Conservation (phyloP, 2,329 filamentous ascomycete genomes). For the Fusarium decemcellulare region DNA sequence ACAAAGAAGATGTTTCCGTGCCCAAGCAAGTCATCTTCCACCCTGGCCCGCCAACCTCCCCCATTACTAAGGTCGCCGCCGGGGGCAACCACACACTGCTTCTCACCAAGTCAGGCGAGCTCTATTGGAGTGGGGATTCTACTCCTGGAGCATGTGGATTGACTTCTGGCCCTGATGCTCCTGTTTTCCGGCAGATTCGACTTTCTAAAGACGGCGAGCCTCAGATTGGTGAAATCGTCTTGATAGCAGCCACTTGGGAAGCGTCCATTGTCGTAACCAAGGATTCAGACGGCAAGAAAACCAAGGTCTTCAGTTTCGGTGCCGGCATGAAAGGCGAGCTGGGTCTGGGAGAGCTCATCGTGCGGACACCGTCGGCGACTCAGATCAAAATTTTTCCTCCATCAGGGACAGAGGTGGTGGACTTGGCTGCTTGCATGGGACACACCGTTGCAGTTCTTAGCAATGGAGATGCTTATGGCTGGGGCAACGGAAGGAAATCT, state of each 20-base stretch:
- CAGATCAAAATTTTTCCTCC: constrained; percentile 76
- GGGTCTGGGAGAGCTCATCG: constrained; percentile 70
- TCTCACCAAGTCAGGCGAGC: constrained; percentile 68
- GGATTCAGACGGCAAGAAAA: constrained; percentile 59
- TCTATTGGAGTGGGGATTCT: constrained; percentile 77
- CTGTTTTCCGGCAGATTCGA: constrained; percentile 57
- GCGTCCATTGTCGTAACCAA: constrained; percentile 73
- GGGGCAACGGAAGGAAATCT: constrained; percentile 89
- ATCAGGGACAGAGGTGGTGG: constrained; percentile 66
- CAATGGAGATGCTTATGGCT: constrained; percentile 86
- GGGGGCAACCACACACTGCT: constrained; percentile 93
- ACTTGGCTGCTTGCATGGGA: constrained; percentile 81
- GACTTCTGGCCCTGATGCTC: constrained; percentile 45
- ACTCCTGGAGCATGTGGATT: constrained; percentile 69
- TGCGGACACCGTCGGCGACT: constrained; percentile 63
- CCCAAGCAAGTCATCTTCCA: constrained; percentile 75
- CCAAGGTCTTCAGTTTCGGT: constrained; percentile 74
- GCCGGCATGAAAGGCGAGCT: constrained; percentile 80
- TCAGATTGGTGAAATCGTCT: constrained; percentile 49
- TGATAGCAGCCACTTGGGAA: constrained; percentile 84
- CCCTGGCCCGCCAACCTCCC: constrained; percentile 52
- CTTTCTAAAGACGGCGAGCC: constrained; percentile 50
- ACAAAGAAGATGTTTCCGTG: constrained; percentile 78
- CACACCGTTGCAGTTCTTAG: constrained; percentile 82
- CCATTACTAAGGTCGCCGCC: constrained; percentile 62